Evolutionary conservation across 495 filamentous ascomycete genomes (phyloP).

Genomic region (Glutinoglossum americanum): DNA sequence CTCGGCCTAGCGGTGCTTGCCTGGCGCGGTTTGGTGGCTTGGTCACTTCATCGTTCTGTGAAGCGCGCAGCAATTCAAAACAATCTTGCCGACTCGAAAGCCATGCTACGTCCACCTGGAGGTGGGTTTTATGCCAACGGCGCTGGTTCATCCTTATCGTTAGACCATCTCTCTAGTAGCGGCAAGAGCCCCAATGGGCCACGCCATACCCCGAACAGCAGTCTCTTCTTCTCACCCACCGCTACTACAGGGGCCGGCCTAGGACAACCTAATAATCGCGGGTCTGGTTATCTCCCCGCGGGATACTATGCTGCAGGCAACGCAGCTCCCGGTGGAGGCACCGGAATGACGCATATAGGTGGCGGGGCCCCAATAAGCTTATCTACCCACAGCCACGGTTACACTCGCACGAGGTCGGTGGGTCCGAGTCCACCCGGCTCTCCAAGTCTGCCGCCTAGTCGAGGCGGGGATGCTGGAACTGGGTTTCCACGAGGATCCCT

Average conservation of each 20-base stretch:
- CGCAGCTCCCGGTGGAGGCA: constrained; percentile 26
- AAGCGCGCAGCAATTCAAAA: constrained; percentile 54
- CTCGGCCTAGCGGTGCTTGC: constrained; percentile 57
- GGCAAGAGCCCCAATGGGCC: constrained; percentile 13
- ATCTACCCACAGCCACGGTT: constrained; percentile 30
- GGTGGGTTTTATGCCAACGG: constrained; percentile 31
- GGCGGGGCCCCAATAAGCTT: constrained; percentile 26
- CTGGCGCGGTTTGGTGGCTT: constrained; percentile 79
- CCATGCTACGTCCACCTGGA: constrained; percentile 17
- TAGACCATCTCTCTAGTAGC: constrained; percentile 25
- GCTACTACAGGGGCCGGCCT: constrained; percentile 33
- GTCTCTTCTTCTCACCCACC: constrained; percentile 88
- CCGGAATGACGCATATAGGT: constrained; percentile 25
- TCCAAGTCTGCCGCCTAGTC: constrained; percentile 29
- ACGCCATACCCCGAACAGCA: constrained; percentile 28
- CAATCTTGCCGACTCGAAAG: constrained; percentile 42
- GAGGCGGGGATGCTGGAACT: constrained; percentile 11
- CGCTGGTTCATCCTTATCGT: constrained; percentile 35
- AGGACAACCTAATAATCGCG: constrained; percentile 28
- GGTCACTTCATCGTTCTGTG: constrained; percentile 80
- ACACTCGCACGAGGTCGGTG: constrained; percentile 21
- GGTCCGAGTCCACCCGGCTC: constrained; percentile 46
- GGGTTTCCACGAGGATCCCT: constrained; percentile 14
- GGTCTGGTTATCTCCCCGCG: constrained; percentile 59
- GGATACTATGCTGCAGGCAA: constrained; percentile 72